A percentile compares a stretch with the other conserved stretches of the same genome.
phyloP scores from a whole-genome alignment of 2,329 filamentous ascomycete species.

The Lizonia empirigonia region DNA sequence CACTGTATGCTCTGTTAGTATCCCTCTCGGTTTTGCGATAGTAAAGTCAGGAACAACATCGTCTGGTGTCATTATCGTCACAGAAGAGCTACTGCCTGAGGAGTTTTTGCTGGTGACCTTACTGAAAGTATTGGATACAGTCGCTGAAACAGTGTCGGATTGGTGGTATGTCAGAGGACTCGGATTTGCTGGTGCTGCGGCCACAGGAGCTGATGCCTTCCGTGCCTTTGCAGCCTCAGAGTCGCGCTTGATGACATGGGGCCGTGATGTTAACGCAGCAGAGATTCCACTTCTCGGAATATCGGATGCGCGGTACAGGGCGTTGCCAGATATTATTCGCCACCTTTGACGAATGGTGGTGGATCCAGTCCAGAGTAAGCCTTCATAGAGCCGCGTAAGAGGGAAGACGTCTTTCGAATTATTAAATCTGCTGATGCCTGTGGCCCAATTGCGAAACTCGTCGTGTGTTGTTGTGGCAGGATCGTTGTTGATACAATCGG shows the following conservation, averaged over 20 bases:
- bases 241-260: background rate
- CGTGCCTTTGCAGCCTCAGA: slow-evolving; percentile 5
- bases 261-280: slow-evolving; percentile 2
- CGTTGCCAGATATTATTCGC: slow-evolving; percentile 35
- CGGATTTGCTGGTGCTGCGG: slow-evolving; percentile 4
- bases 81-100: slow-evolving; percentile 21
- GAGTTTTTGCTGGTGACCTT: slow-evolving; percentile 28
- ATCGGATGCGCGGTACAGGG: slow-evolving; percentile 26
- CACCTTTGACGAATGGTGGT: slow-evolving; percentile 37
- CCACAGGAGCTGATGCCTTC: slow-evolving; percentile 14
- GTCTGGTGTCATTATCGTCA: slow-evolving; percentile 32
- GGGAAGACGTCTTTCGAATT: slow-evolving; percentile 55
- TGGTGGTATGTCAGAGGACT: slow-evolving; percentile 4
- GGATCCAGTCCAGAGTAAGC: slow-evolving; percentile 40
- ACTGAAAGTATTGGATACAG: slow-evolving; percentile 8
- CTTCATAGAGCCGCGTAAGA: slow-evolving; percentile 45
- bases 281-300: slow-evolving; percentile 18
- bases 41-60: slow-evolving; percentile 39
- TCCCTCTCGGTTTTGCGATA: slow-evolving; percentile 23
- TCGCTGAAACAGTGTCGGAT: slow-evolving; percentile 14
- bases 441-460: slow-evolving; percentile 52
- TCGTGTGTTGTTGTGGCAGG: slow-evolving; percentile 32
- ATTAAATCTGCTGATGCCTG: slow-evolving; percentile 51
- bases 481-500: background rate
- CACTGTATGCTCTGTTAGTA: slow-evolving; percentile 38